A percentile compares a stretch with the other conserved stretches of the same genome.
Evolutionary conservation across 2,329 filamentous ascomycete genomes (phyloP).

Genomic region (Colletotrichum chrysophilum): DNA sequence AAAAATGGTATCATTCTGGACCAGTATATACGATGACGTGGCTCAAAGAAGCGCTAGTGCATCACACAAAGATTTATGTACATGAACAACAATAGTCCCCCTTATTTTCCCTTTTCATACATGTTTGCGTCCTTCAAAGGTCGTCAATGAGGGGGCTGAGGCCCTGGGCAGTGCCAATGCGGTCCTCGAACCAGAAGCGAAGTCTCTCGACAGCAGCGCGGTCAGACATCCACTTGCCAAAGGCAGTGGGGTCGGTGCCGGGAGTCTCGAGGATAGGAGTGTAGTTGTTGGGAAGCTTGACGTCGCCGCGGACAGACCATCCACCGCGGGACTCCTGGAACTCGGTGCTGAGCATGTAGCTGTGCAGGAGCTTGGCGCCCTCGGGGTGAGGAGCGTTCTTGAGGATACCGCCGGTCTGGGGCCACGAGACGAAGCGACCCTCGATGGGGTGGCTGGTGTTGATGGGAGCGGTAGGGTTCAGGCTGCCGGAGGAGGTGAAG

Average conservation of each 20-base stretch:
- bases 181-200: constrained; percentile 45
- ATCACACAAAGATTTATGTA: not conserved
- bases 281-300: constrained; percentile 31
- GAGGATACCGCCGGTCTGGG: constrained; percentile 53
- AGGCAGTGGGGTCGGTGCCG: constrained; percentile 40
- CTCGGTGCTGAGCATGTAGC: constrained; percentile 48
- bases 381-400: constrained; percentile 54
- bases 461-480: constrained; percentile 22
- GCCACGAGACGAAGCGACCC: constrained; percentile 52
- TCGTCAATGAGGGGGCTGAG: constrained; percentile 35
- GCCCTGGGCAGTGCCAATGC: constrained; percentile 47
- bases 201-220: constrained; percentile 44
- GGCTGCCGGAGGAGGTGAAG: constrained; percentile 34
- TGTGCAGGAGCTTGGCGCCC: constrained; percentile 54
- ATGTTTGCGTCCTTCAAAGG: not conserved
- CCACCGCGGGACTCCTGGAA: constrained; percentile 33
- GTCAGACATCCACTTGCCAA: constrained; percentile 46
- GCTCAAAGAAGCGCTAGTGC: not conserved
- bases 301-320: constrained; percentile 41
- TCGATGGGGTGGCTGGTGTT: constrained; percentile 35
- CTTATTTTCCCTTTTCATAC: not conserved
- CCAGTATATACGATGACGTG: not conserved
- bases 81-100: not conserved
- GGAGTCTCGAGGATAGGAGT: constrained; percentile 33
- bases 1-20: not conserved